Percentiles rank a stretch among this genome's conserved stretches.
Conservation (phyloP, 306 rosid genomes). For the Acacia acuminata region DNA sequence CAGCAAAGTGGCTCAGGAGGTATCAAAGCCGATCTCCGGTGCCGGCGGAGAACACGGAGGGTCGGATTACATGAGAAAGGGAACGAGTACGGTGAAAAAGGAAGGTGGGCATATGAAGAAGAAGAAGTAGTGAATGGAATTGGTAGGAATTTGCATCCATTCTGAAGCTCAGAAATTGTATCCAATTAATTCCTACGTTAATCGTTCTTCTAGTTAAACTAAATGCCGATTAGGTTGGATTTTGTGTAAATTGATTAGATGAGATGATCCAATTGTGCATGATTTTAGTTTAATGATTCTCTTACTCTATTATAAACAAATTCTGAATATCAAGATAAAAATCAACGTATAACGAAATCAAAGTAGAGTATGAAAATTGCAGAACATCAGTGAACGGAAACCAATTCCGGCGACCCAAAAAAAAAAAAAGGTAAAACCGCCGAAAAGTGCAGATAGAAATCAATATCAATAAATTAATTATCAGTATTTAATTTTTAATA, state of each 20-base stretch:
- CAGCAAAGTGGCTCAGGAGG: conserved; percentile 9
- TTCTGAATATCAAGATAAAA: not conserved
- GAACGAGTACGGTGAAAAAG: not conserved
- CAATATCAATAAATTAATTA: not conserved
- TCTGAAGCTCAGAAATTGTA: conserved; percentile 36
- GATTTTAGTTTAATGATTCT: not conserved
- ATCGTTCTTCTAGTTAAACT: not conserved
- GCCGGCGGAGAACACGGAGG: conserved; percentile 16
- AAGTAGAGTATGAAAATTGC: not conserved
- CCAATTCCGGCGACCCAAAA: not conserved
- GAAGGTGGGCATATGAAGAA: conserved; percentile 49
- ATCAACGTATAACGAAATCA: not conserved
- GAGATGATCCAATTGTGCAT: not conserved
- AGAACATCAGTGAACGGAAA: not conserved
- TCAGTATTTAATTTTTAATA: no score
- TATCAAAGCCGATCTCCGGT: conserved; percentile 9
- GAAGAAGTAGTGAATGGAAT: conserved; percentile 62
- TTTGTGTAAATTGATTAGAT: not conserved
- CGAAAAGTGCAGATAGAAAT: not conserved
- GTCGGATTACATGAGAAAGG: not conserved
- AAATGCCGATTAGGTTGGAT: not conserved
- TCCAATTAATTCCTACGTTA: not conserved
- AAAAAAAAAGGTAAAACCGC: not conserved
- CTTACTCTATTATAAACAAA: not conserved
- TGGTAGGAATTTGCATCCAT: conserved; percentile 65